Base-by-base conservation (phyloP, 352 stramenopile genomes). In the Pythium aquatile region DNA sequence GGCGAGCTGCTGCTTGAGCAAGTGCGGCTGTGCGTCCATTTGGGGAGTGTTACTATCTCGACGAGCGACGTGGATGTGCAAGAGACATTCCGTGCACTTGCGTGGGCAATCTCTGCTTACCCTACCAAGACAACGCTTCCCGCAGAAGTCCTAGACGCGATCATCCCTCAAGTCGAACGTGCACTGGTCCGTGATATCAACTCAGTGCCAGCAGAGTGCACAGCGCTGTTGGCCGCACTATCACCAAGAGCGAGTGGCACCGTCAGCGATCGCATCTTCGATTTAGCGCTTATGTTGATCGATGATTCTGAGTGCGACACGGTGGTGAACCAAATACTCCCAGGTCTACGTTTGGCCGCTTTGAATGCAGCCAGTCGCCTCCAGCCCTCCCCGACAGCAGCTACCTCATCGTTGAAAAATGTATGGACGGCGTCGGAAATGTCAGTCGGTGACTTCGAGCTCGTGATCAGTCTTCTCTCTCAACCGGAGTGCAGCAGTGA, bases 381-480 rank as follows among this genome's bases (percentile, higher is more conserved):
- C 13, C 17, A 2, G n/a, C 44, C 6, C 2, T 16, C 44, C 13
- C 7, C 20, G 2, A 51, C 14, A 20, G 4, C 44, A 2, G 9
- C 10, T 16, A 29, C n/a, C 2, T 30, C 44, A 51, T 51, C 44
- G 32, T 61, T 40, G 59, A 60, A 55, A 20, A 33, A 28, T 26
- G n/a, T 68, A 2, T 65, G 59, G 66, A 32, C n/a, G 0, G 37
- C 59, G 13, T 67, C 51, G 24, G 62, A 65, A 1, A 30, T 74
- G 32, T 39, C 52, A 3, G 52, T 67, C 5, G 58, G 58, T 49
- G 68, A 74, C 32, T 68, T 72, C 48, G 61, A 76, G 46, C 48
- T 53, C 39, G 57, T 70, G 1, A 70, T 70, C 47, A 57, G 58
- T 8, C 29, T 73, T 6, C 51, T 68, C 10, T 48, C 37, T 29